Conservation (phyloP, 2,329 filamentous ascomycete species). For the Penicillium concentricum region DNA sequence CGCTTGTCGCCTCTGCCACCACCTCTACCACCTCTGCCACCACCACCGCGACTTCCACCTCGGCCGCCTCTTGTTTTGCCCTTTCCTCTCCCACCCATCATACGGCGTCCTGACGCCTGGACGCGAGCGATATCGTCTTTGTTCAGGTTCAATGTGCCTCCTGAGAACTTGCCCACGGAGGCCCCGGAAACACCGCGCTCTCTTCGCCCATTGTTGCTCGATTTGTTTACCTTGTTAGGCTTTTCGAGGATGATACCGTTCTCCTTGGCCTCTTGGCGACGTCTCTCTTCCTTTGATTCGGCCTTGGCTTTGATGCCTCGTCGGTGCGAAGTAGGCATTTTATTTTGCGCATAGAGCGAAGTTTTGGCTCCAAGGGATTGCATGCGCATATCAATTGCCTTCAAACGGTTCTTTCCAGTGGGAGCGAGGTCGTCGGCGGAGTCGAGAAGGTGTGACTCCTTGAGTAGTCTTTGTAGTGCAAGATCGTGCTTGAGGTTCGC, state of each 20-base stretch:
- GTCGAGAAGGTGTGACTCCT: slow-evolving; percentile 85
- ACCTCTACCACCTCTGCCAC: slow-evolving; percentile 12
- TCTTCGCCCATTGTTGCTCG: slow-evolving; percentile 44
- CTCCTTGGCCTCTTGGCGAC: slow-evolving; percentile 78
- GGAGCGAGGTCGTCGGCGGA: slow-evolving; percentile 55
- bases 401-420: slow-evolving; percentile 71
- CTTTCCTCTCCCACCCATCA: slow-evolving; percentile 20
- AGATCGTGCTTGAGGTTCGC: slow-evolving; percentile 85
- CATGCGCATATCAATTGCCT: slow-evolving; percentile 79
- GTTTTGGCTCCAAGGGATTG: slow-evolving; percentile 75
- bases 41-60: slow-evolving; percentile 6
- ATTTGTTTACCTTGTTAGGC: slow-evolving; percentile 37
- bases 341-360: slow-evolving; percentile 73
- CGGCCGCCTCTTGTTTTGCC: slow-evolving; percentile 23
- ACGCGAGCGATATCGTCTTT: slow-evolving; percentile 63
- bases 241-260: slow-evolving; percentile 85
- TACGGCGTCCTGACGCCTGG: slow-evolving; percentile 14
- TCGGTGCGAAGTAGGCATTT: slow-evolving; percentile 84
- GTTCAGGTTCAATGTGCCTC: slow-evolving; percentile 76
- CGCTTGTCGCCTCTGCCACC: slow-evolving; percentile 15
- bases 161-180: slow-evolving; percentile 74
- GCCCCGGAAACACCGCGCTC: slow-evolving; percentile 70
- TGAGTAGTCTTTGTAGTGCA: slow-evolving; percentile 82
- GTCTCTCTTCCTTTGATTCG: slow-evolving; percentile 63
- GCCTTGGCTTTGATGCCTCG: slow-evolving; percentile 78